Base-by-base conservation (phyloP, 2,329 filamentous ascomycete genomes). In the Ophiostoma australiae region DNA sequence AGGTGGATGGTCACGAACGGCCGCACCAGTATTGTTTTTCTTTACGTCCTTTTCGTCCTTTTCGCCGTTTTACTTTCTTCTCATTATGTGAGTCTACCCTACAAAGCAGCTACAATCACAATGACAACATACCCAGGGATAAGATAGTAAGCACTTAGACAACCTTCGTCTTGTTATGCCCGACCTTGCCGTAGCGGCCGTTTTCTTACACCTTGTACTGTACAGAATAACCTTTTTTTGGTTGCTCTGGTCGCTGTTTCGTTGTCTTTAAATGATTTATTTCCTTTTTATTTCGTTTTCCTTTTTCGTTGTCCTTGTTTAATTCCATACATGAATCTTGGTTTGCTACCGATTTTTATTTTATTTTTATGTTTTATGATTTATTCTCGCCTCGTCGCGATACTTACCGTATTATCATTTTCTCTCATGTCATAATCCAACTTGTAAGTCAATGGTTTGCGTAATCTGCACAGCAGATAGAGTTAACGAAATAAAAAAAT, bases 101-200 rank as follows among this genome's bases (percentile, higher is more conserved):
- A 33, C 8, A 63, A 17, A 27, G 11, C 27, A 20, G 58, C 10
- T 27, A 63, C 27, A 5, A 33, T 33, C 5, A 33, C 4, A 31
- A 35, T 15, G 58, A 31, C 6, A 63, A 17, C 27, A 17, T 31
- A 15, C 11, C 13, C 15, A 17, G 13, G 58, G 10, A 63, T 63
- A 31, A 33, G 58, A 63, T 11, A 63, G 27, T 63, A 63, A 63
- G 58, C 58, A 63, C 58, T 33, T 58, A n/a, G 7, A 58, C n/a
- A 58, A 58, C 23, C 23, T 23, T 58, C 17, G 44, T 48, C 44
- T 48, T 48, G 4, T 8, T 6, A 17, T n/a, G 52, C 52, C 52
- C 52, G 23, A 58, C n/a, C 23, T 58, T 10, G 8, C 52, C 1
- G 52, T n/a, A 58, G 23, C 11, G 15, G n/a, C 5, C 31, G n/a